phyloP scores from a whole-genome alignment of 2,329 filamentous ascomycete genomes.

The Curvularia verruculosa region DNA sequence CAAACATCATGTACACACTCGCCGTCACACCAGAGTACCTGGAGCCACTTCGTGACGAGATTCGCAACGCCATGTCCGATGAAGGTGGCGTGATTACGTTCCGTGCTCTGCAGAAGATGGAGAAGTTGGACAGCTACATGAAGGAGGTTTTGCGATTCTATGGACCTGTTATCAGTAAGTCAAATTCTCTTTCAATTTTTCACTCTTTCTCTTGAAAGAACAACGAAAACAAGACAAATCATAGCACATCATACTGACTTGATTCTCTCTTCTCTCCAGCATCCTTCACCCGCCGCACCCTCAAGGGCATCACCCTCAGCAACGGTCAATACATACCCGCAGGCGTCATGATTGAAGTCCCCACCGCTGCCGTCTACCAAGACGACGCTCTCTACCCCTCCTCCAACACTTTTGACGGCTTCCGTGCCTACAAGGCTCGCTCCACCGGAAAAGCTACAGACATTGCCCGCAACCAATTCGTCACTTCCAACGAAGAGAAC shows the following conservation, averaged over 20 bases:
- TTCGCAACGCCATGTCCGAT: conserved; percentile 48
- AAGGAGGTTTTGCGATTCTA: conserved; percentile 42
- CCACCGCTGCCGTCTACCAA: conserved; percentile 34
- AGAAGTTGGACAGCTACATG: conserved; percentile 48
- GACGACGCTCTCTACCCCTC: conserved; percentile 34
- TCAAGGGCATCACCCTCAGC: conserved; percentile 59
- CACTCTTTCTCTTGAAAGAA: neutral
- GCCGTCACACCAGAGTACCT: conserved; percentile 49
- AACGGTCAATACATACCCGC: conserved; percentile 58
- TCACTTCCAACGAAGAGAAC: conserved; percentile 34
- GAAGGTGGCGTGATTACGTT: conserved; percentile 38
- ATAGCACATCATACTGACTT: neutral
- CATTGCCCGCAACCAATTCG: conserved; percentile 42
- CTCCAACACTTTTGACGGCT: conserved; percentile 39
- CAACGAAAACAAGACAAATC: neutral
- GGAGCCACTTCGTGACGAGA: conserved; percentile 52
- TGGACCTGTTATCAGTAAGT: conserved; percentile 32
- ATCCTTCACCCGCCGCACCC: conserved; percentile 59
- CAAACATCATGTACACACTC: conserved; percentile 41
- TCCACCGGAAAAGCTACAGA: conserved; percentile 26
- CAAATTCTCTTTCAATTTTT: neutral
- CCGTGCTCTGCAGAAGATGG: conserved; percentile 42
- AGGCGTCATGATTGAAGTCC: conserved; percentile 43
- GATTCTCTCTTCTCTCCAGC: conserved; percentile 18
- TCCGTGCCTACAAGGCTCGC: conserved; percentile 41